A percentile compares a stretch with the other conserved stretches of the same genome.
Evolutionary conservation across 1,284 basidiomycete species (phyloP).

Genomic region (Trametes pubescens): DNA sequence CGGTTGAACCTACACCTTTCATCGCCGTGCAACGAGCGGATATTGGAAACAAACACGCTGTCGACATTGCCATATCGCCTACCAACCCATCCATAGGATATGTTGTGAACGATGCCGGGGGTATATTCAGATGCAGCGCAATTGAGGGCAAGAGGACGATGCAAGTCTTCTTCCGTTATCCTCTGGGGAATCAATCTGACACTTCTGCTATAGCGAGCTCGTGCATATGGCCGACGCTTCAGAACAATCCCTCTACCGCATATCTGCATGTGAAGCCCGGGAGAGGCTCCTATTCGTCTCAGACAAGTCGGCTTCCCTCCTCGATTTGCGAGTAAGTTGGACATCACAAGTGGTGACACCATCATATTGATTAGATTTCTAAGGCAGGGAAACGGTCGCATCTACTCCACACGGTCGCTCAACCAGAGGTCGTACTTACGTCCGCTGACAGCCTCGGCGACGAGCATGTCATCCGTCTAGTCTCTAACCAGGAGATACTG

Average conservation of each 20-base stretch:
- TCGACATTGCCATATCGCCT: conserved; percentile 47
- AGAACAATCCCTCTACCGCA: conserved; percentile 9
- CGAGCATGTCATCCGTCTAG: conserved; percentile 58
- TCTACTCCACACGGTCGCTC: conserved; percentile 47
- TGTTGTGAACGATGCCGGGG: conserved; percentile 55
- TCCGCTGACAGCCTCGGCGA: conserved; percentile 53
- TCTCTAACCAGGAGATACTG: conserved; percentile 65
- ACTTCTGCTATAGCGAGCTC: conserved; percentile 26
- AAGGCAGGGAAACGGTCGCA: conserved; percentile 39
- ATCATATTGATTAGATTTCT: conserved; percentile 9
- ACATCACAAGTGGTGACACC: neutral
- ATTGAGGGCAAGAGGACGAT: conserved; percentile 20
- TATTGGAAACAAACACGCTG: conserved; percentile 48
- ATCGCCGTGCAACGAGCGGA: conserved; percentile 50
- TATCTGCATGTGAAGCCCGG: conserved; percentile 14
- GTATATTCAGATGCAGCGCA: conserved; percentile 48
- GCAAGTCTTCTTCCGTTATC: conserved; percentile 19
- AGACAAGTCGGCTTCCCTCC: conserved; percentile 42
- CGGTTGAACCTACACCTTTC: conserved; percentile 20
- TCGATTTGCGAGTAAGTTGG: conserved; percentile 59
- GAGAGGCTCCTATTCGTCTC: conserved; percentile 44
- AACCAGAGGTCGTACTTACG: conserved; percentile 53
- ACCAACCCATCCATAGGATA: conserved; percentile 35
- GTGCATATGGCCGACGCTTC: conserved; percentile 8
- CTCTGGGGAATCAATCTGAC: neutral